A percentile compares a stretch with the other conserved stretches of the same genome.
Evolutionary conservation across 257 asterid genomes (phyloP).

Genomic region (Solanum bukasovii): DNA sequence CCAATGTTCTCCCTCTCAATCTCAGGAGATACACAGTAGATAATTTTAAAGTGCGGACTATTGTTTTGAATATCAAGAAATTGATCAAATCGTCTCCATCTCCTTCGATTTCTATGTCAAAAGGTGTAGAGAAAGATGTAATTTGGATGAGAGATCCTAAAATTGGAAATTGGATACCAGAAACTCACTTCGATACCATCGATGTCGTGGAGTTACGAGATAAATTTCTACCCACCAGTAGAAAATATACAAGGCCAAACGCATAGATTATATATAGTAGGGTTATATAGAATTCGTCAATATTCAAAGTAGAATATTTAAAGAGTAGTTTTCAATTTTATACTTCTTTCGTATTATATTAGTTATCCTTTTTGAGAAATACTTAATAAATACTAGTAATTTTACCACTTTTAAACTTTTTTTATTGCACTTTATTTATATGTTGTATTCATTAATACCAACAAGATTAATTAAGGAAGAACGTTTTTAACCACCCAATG

Average conservation of each 20-base stretch:
- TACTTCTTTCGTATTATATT: neutral
- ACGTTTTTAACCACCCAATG: no score
- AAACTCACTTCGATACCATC: constrained; percentile 21
- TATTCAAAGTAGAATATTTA: neutral
- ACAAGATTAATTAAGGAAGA: no score
- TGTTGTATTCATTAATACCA: no score
- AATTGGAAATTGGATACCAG: constrained; percentile 42
- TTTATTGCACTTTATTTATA: no score
- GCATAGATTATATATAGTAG: neutral
- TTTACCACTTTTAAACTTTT: neutral
- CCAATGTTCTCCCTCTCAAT: neutral
- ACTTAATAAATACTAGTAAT: no score
- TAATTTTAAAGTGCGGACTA: neutral
- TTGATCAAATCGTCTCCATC: neutral
- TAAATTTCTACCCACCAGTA: constrained; percentile 13
- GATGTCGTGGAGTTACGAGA: constrained; percentile 27
- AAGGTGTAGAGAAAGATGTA: constrained; percentile 4
- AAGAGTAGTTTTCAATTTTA: neutral
- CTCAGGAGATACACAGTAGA: constrained; percentile 6
- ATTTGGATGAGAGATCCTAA: constrained; percentile 48
- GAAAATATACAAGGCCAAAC: neutral
- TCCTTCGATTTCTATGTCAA: neutral
- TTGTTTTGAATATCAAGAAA: neutral
- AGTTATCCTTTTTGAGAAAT: neutral
- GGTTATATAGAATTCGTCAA: neutral